Conservation (phyloP, 257 asterid species). For the Petrea volubilis region DNA sequence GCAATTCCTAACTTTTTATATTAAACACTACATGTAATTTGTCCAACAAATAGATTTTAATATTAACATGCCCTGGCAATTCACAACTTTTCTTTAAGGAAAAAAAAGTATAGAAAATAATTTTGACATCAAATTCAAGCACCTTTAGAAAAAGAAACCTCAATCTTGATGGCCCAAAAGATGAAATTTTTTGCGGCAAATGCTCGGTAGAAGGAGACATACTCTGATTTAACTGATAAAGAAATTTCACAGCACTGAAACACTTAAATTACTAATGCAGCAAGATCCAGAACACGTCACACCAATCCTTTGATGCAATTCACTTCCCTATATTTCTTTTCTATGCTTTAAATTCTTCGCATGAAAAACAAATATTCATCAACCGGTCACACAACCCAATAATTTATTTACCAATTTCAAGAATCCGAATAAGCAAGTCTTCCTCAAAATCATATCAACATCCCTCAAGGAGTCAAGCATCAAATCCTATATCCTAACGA, state of each 20-base stretch:
- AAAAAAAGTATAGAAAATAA: too few species aligned
- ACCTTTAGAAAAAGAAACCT: not conserved
- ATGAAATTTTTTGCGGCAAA: not conserved
- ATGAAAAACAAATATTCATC: not conserved
- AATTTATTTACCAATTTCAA: constrained; percentile 17
- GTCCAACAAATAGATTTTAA: too few species aligned
- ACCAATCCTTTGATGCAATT: constrained; percentile 1
- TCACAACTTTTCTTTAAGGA: too few species aligned
- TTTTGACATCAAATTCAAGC: constrained; percentile 35
- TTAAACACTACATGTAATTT: too few species aligned
- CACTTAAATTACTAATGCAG: constrained; percentile 12
- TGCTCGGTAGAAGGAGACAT: not conserved
- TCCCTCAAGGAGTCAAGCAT: constrained; percentile 11
- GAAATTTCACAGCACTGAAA: not conserved
- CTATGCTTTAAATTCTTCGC: not conserved
- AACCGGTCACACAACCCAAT: constrained; percentile 9
- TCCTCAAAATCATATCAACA: not conserved
- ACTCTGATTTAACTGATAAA: not conserved
- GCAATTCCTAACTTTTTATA: too few species aligned
- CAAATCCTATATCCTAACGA: constrained; percentile 5
- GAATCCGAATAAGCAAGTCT: not conserved
- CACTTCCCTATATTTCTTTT: not conserved
- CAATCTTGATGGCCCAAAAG: constrained; percentile 19
- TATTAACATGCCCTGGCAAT: too few species aligned
- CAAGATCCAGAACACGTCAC: constrained; percentile 16